Conservation (phyloP, 1,284 basidiomycete genomes). For the Mixia osmundae region DNA sequence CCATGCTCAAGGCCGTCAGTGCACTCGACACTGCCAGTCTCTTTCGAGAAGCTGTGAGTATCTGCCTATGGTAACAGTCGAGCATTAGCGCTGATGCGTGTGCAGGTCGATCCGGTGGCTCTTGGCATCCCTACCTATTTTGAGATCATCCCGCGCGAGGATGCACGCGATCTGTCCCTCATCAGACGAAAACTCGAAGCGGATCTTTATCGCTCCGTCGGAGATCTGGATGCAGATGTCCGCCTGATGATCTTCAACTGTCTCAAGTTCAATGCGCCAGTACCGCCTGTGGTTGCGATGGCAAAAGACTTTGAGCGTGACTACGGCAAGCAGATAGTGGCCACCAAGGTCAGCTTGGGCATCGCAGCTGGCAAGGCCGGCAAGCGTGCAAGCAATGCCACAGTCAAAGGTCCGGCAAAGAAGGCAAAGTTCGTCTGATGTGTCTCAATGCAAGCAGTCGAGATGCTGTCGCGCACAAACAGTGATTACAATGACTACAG, state of each 20-base stretch:
- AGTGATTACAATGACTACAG: too few relatives aligned
- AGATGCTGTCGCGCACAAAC: too few relatives aligned
- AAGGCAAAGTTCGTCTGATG: too few relatives aligned
- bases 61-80: too few relatives aligned
- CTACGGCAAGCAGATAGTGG: too few relatives aligned
- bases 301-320: conserved; percentile 22
- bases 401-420: too few relatives aligned
- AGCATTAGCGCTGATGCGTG: neutral
- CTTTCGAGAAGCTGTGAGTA: too few relatives aligned
- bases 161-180: conserved; percentile 63
- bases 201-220: conserved; percentile 55
- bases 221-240: conserved; percentile 55
- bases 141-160: conserved; percentile 52
- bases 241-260: conserved; percentile 68
- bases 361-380: too few relatives aligned
- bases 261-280: conserved; percentile 55
- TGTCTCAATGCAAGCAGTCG: too few relatives aligned
- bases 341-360: too few relatives aligned
- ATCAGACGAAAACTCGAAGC: conserved; percentile 59
- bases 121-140: conserved; percentile 50
- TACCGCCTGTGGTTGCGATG: conserved; percentile 42
- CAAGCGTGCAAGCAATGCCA: too few relatives aligned
- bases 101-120: conserved; percentile 37
- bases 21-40: conserved; percentile 43
- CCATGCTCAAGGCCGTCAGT: conserved; percentile 43